Evolutionary conservation across 2,329 filamentous ascomycete species (phyloP).

Genomic region (Penicillium paneum): DNA sequence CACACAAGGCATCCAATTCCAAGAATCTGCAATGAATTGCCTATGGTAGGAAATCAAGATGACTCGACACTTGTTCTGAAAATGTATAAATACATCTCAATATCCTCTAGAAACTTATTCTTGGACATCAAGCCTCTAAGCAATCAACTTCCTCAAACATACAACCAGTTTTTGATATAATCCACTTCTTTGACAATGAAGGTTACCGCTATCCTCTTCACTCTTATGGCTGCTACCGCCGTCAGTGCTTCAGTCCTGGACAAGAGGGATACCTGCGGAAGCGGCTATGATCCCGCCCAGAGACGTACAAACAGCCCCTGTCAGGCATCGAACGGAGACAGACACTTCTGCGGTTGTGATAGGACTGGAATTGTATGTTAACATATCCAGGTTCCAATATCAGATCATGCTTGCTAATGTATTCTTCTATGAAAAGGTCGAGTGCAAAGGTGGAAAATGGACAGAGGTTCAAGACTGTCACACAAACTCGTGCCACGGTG

Average conservation of each 20-base stretch:
- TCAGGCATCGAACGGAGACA: conserved; percentile 7
- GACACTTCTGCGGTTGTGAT: conserved; percentile 15
- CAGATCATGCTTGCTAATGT: neutral
- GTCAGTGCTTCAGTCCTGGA: conserved; percentile 6
- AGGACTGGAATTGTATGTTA: conserved; percentile 13
- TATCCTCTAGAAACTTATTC: neutral
- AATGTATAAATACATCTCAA: conserved; percentile 8
- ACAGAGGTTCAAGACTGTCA: conserved; percentile 10
- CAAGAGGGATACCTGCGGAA: conserved; percentile 4
- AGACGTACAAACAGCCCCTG: conserved; percentile 14
- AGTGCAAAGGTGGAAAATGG: conserved; percentile 11
- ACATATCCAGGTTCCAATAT: neutral
- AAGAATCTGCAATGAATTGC: no score
- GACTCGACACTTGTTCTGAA: neutral
- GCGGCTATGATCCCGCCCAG: conserved; percentile 8
- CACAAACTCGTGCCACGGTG: conserved; percentile 3
- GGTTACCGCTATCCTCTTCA: conserved; percentile 8
- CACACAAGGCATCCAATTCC: neutral
- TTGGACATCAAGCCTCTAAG: neutral
- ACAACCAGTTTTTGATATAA: neutral
- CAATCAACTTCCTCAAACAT: conserved; percentile 1
- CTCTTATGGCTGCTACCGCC: conserved; percentile 11
- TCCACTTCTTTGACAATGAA: conserved; percentile 9
- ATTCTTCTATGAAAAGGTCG: conserved; percentile 3
- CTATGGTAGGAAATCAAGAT: no score